A percentile compares a stretch with the other conserved stretches of the same genome.
phyloP scores from a whole-genome alignment of 2,329 filamentous ascomycete species.

The Colletotrichum trifolii region DNA sequence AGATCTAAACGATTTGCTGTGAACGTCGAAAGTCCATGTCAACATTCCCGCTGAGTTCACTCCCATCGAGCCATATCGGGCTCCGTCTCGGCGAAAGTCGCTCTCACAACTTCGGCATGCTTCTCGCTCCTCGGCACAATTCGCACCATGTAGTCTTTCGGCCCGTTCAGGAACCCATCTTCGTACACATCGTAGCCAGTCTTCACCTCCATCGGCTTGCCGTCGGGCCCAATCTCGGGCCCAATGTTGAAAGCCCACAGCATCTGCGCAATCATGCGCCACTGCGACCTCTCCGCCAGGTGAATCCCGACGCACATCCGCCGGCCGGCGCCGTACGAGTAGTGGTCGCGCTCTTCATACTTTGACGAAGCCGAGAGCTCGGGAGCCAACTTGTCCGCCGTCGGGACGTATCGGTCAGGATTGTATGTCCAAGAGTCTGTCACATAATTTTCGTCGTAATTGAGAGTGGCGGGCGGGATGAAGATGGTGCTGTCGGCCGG shows the following conservation, averaged over 20 bases:
- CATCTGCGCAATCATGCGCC: constrained; percentile 49
- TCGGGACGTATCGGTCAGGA: constrained; percentile 40
- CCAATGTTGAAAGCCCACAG: constrained; percentile 58
- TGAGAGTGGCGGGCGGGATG: constrained; percentile 49
- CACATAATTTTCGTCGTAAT: constrained; percentile 43
- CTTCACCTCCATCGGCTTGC: not conserved
- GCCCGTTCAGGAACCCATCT: constrained; percentile 6
- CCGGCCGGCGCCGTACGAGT: constrained; percentile 58
- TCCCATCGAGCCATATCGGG: constrained; percentile 18
- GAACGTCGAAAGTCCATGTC: too few species aligned
- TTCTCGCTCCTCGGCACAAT: constrained; percentile 21
- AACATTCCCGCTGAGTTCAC: not conserved
- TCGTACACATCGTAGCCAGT: constrained; percentile 17
- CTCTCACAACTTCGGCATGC: constrained; percentile 6
- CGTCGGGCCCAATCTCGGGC: not conserved
- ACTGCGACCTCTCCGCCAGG: constrained; percentile 59
- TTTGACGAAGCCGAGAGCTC: constrained; percentile 42
- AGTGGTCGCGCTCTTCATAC: constrained; percentile 52
- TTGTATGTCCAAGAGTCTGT: constrained; percentile 45
- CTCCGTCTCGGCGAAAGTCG: not conserved
- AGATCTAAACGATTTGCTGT: too few species aligned
- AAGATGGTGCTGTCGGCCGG: constrained; percentile 52
- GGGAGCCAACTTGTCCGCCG: constrained; percentile 43
- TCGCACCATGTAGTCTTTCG: constrained; percentile 14
- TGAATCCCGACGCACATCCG: constrained; percentile 62